Base-by-base conservation (phyloP, 1,284 basidiomycete species). In the Inonotus obliquus region DNA sequence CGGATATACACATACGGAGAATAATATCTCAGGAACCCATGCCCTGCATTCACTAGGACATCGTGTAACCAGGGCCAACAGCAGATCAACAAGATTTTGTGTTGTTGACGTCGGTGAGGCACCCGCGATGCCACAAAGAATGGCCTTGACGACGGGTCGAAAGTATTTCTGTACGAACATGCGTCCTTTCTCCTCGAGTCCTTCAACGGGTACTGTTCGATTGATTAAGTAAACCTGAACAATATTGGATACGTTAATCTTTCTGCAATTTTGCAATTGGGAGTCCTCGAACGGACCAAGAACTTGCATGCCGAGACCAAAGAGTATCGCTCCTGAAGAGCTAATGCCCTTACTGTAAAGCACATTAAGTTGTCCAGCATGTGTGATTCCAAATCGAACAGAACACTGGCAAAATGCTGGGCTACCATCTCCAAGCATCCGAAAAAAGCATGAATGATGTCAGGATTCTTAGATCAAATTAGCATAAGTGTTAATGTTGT, bases 391-490 rank as follows among this genome's bases (percentile, higher is more conserved):
- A 94, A 75, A 23, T 80, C 78, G 67, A 91, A 87, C 65, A 96
- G 86, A 0, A 84, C 77, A 0, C 77, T 72, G 14, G 90, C 83
- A 70, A 93, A 95, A 64, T 91, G 84, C 57, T 85, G 83, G 1
- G 87, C 85, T 49, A 89, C 89, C 56, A 80, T 79, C 57, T 91
- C 87, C 76, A 90, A 81, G 69, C 87, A 94, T 29, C 81, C 81
- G 75, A 94, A 96, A 74, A 94, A 94, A 27, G 85, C 87, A 70
- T 94, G 92, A 1, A 93, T 91, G 27, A 96, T 83, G 70, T 96
- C 94, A 0, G 94, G 93, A 69, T 95, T 91, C 87, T 91, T 44
- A 7, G 32, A 57, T 52, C 32, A 9, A 23, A 5, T 19, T 38
- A 57, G n/a, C n/a, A 32, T 29, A 48, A 54, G 48, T 21, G 49